Evolutionary conservation across 768 basidiomycete genomes (phyloP), one percentile per base, ranked within the genome.

Genomic region (Steccherinum ochraceum): DNA sequence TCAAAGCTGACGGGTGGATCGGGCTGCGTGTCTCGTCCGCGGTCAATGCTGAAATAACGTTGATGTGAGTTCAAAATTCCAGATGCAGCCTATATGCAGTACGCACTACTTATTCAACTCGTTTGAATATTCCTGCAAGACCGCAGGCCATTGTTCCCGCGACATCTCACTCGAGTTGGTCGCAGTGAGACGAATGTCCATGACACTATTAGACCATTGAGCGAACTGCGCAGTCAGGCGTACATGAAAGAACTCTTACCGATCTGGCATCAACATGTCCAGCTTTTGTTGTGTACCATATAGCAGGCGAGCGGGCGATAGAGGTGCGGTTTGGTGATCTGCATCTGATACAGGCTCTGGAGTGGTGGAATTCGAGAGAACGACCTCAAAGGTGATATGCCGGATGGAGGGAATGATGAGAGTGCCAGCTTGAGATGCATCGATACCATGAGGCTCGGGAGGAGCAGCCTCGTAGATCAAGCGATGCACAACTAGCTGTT

Each of bases 261-360:
- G 73, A 58, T 82, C 75, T 39, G 82, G 82, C 57, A 83, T 65
- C 72, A 82, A 68, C 18, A 84, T 42, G 59, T 81, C 72, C 26
- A 81, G 24, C 5, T 56, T 63, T 30, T 57, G 64, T 55, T 75
- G 72, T 39, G 55, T 61, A 40, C 69, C 77, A 46, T n/a, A n/a
- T n/a, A n/a, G n/a, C 56, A 60, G 60, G 61, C 30, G 7, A 35
- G 16, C n/a, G n/a, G n/a, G n/a, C n/a, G n/a, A n/a, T n/a, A n/a
- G n/a, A n/a, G n/a, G n/a, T n/a, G n/a, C n/a, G n/a, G n/a, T n/a
- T n/a, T n/a, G n/a, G n/a, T n/a, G n/a, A n/a, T n/a, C n/a, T n/a
- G n/a, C n/a, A n/a, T n/a, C n/a, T n/a, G n/a, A n/a, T n/a, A n/a
- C n/a, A n/a, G n/a, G n/a, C n/a, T n/a, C n/a, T n/a, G n/a, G n/a